Conservation (phyloP, 108 stramenopile genomes). For the Pseudonitzschia pungens region DNA sequence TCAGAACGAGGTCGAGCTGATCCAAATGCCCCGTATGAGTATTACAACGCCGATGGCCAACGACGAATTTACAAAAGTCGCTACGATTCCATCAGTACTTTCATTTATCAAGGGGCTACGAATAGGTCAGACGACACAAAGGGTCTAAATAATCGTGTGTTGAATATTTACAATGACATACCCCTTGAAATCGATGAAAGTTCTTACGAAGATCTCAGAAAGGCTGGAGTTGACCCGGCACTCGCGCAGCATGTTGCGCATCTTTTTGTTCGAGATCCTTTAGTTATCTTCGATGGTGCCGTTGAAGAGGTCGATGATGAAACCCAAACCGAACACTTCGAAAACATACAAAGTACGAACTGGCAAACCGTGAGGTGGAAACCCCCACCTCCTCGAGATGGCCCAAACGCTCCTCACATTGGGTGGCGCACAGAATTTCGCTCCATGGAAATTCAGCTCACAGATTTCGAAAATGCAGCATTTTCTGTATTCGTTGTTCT, state of each 20-base stretch:
- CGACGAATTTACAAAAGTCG: constrained; percentile 91
- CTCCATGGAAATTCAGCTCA: constrained; percentile 97
- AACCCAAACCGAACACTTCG: constrained; percentile 95
- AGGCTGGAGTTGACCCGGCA: constrained; percentile 88
- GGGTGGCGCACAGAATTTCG: constrained; percentile 99
- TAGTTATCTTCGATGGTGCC: constrained; percentile 94
- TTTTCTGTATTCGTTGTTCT: constrained; percentile 94
- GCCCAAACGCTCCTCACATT: constrained; percentile 90
- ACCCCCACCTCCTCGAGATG: constrained; percentile 93
- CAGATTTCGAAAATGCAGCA: constrained; percentile 99
- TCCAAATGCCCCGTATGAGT: constrained; percentile 61
- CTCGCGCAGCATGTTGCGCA: constrained; percentile 96
- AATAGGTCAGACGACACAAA: constrained; percentile 33
- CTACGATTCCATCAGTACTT: constrained; percentile 94
- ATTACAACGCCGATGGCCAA: constrained; percentile 64
- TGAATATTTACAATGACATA: constrained; percentile 94
- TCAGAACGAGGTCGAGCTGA: constrained; percentile 86
- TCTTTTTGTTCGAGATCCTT: constrained; percentile 95
- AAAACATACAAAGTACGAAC: constrained; percentile 98
- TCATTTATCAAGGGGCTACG: constrained; percentile 79
- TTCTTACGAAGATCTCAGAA: constrained; percentile 67
- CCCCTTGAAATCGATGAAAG: constrained; percentile 86
- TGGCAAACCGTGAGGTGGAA: constrained; percentile 99
- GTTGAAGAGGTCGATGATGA: constrained; percentile 94
- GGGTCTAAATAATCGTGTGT: constrained; percentile 60